Base-by-base conservation (phyloP, 1,284 basidiomycete genomes). In the Agaricales sp. region DNA sequence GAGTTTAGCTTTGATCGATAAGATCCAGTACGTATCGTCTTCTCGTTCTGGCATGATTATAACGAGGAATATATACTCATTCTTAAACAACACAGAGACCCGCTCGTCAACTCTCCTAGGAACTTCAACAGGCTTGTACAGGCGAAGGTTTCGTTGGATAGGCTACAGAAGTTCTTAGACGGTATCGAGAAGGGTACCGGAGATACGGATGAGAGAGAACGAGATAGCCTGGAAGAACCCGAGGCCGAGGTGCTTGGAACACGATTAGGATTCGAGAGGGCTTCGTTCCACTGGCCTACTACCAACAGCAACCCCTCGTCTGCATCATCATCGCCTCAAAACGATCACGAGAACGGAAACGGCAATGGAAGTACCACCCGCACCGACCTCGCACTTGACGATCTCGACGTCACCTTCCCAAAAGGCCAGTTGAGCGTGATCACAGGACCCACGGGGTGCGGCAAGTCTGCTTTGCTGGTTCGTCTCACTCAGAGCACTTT, bases 101-200 rank as follows among this genome's bases (percentile, higher is more conserved):
- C 89, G 0, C 65, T 89, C 43, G 86, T 83, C 56, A 69, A 81
- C 23, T 75, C 89, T 41, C 87, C 86, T 0, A 64, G 74, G 1
- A 85, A 75, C 69, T 76, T 84, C 46, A 76, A 84, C 2, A 71
- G 78, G 49, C 64, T 82, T 37, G 64, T 84, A 1, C 77, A 82
- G 63, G 76, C 86, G 0, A 72, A 78, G 18, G 87, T 95, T 2
- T 79, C 87, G 0, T 62, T 94, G 21, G 75, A 88, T 46, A 85
- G 92, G 46, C 88, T 95, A 50, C 74, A 86, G 21, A 80, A 77
- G 0, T 95, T 86, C 63, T 73, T 95, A 8, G 73, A 74, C 3
- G 91, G 94, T 62, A 87, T 89, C 43, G 92, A 94, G 63, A 83
- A 90, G 2, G 69, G 77, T 0, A 77, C 74, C 11, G 81, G 82